Conservation (phyloP, 805 yeast genomes). For the Saturnispora hagleri region DNA sequence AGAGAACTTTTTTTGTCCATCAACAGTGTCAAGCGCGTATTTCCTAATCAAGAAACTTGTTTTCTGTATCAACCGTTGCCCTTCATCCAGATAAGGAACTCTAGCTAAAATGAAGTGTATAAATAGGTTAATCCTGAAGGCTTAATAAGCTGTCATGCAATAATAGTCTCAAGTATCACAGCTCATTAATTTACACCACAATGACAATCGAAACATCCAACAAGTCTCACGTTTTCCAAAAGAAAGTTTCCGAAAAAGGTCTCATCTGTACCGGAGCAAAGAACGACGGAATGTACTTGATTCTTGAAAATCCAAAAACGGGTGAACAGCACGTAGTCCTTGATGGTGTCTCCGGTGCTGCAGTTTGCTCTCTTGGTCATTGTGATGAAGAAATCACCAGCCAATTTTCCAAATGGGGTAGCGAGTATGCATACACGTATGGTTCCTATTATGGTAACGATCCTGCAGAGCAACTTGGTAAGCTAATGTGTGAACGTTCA, state of each 20-base stretch:
- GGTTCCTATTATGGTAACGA: conserved; percentile 27
- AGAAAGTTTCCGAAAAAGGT: conserved; percentile 29
- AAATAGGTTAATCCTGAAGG: neutral
- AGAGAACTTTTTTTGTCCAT: neutral
- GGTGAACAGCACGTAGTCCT: conserved; percentile 26
- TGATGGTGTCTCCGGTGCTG: conserved; percentile 41
- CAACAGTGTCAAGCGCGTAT: neutral
- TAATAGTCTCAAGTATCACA: neutral
- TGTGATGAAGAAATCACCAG: conserved; percentile 30
- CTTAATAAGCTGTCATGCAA: neutral
- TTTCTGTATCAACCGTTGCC: neutral
- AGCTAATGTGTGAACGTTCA: conserved; percentile 34
- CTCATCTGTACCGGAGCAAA: conserved; percentile 33
- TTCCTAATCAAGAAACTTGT: neutral
- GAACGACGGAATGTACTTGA: conserved; percentile 34
- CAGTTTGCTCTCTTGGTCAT: conserved; percentile 40
- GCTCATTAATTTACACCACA: neutral
- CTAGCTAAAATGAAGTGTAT: neutral
- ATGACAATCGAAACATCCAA: conserved; percentile 13
- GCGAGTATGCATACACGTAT: conserved; percentile 29
- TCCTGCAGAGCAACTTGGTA: conserved; percentile 33
- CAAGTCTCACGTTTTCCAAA: conserved; percentile 36
- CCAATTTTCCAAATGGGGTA: conserved; percentile 29
- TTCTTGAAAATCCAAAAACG: conserved; percentile 33
- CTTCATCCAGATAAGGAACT: neutral